Conservation (phyloP, 2,329 filamentous ascomycete genomes). For the Penicillium nordicum region DNA sequence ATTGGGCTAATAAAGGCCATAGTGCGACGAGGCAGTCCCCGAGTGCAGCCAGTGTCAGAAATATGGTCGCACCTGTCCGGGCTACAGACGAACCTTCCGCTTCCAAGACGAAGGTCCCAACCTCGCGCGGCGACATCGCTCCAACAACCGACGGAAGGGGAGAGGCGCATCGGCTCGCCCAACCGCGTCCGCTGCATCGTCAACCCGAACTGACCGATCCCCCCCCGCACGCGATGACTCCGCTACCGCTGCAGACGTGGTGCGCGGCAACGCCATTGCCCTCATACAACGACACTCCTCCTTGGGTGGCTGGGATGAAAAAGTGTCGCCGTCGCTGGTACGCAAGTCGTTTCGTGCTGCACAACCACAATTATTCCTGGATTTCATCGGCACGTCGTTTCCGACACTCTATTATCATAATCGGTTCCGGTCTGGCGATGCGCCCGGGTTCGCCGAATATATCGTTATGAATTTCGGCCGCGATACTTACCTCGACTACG, state of each 20-base stretch:
- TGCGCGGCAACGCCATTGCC: slow-evolving; percentile 25
- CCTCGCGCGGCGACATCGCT: slow-evolving; percentile 31
- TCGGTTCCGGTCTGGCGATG: slow-evolving; percentile 22
- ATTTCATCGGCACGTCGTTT: slow-evolving; percentile 28
- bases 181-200: slow-evolving; percentile 1
- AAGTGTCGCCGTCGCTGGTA: slow-evolving; percentile 20
- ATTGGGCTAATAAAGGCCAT: neutral
- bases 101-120: slow-evolving; percentile 40
- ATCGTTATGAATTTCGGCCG: slow-evolving; percentile 25
- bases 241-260: slow-evolving; percentile 12
- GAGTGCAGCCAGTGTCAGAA: slow-evolving; percentile 37
- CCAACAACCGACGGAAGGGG: slow-evolving; percentile 9
- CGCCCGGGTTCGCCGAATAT: slow-evolving; percentile 23
- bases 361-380: slow-evolving; percentile 24
- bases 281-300: slow-evolving; percentile 25
- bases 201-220: neutral
- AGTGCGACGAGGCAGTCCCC: slow-evolving; percentile 48
- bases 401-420: slow-evolving; percentile 30
- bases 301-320: slow-evolving; percentile 19
- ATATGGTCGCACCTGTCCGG: slow-evolving; percentile 38
- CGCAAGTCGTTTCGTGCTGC: slow-evolving; percentile 20
- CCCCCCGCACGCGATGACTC: neutral
- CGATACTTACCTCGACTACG: slow-evolving; percentile 25
- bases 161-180: slow-evolving; percentile 3
- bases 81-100: slow-evolving; percentile 34